phyloP scores from a whole-genome alignment of 345 rosid genomes.

The Schrenkiella parvula region DNA sequence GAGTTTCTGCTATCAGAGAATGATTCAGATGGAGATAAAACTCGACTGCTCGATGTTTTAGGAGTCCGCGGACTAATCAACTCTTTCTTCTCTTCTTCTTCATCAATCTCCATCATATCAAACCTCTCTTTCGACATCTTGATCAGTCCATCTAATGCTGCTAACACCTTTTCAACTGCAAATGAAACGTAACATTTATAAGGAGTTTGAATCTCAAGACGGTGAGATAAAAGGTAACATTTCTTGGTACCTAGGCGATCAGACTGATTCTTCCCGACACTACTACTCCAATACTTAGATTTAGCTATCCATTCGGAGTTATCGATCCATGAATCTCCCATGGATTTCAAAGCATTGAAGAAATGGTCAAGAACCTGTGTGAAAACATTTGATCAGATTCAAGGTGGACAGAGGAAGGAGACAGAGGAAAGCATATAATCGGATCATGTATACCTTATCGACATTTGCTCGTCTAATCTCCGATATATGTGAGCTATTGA shows the following conservation, averaged over 20 bases:
- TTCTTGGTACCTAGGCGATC: constrained; percentile 46
- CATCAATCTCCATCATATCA: constrained; percentile 59
- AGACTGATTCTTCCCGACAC: constrained; percentile 36
- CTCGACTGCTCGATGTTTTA: constrained; percentile 26
- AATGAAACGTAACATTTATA: neutral
- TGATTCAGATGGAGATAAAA: constrained; percentile 27
- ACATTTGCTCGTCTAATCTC: constrained; percentile 43
- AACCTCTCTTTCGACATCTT: constrained; percentile 49
- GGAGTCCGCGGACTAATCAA: neutral
- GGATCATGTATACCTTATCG: constrained; percentile 44
- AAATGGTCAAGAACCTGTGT: constrained; percentile 52
- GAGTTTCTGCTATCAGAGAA: constrained; percentile 40
- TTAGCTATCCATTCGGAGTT: constrained; percentile 50
- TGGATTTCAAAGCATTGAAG: constrained; percentile 45
- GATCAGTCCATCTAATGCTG: constrained; percentile 55
- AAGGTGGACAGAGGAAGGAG: too few species aligned
- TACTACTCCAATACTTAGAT: constrained; percentile 34
- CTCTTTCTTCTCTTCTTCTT: constrained; percentile 37
- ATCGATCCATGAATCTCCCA: constrained; percentile 67
- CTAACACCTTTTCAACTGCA: constrained; percentile 55
- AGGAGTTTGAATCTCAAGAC: neutral
- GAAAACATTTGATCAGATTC: neutral
- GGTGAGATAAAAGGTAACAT: neutral
- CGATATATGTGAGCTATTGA: constrained; percentile 36
- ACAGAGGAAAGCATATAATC: neutral